Percentiles rank a stretch among this genome's conserved stretches.
phyloP scores from a whole-genome alignment of 768 basidiomycete genomes.

The Rhodosporidiobolus sp. region DNA sequence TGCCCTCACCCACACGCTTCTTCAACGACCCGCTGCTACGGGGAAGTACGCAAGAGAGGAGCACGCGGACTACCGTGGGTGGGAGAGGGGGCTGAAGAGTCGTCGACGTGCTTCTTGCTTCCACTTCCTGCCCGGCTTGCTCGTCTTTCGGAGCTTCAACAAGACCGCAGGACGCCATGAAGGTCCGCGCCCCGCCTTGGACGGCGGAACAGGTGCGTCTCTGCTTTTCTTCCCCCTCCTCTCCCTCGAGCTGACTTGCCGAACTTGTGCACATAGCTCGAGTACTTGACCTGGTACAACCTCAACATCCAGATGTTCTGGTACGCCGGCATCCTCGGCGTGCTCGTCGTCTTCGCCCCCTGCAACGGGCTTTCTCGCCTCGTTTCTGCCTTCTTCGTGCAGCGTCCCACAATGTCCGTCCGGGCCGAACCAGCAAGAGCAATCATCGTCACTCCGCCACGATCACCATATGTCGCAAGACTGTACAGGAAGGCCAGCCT shows the following conservation, averaged over 20 bases:
- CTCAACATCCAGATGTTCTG: slow-evolving; percentile 7
- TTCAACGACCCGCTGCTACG: no score
- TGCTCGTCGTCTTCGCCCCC: slow-evolving; percentile 7
- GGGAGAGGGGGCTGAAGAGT: no score
- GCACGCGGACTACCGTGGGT: no score
- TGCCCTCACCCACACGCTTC: no score
- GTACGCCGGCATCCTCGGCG: slow-evolving; percentile 3
- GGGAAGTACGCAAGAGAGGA: no score
- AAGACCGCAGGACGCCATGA: neutral
- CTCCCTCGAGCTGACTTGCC: neutral
- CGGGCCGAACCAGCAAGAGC: neutral
- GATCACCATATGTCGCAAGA: no score
- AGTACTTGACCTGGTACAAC: slow-evolving; percentile 27
- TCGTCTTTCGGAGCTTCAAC: neutral
- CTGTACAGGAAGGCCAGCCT: no score
- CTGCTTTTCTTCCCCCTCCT: neutral
- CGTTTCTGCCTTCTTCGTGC: neutral
- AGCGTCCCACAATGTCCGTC: slow-evolving; percentile 6
- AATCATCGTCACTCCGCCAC: no score
- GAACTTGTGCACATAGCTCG: neutral
- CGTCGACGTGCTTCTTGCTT: neutral
- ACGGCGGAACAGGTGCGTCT: neutral
- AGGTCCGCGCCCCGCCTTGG: neutral
- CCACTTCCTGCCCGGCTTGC: neutral
- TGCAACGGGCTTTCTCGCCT: slow-evolving; percentile 7